Percentiles rank a stretch among this genome's conserved stretches.
These are phyloP conservation scores for Tubosaeta brunneosetosa DNA, from an alignment of 768 basidiomycete genomes.

Conservation along the genomic window DNA sequence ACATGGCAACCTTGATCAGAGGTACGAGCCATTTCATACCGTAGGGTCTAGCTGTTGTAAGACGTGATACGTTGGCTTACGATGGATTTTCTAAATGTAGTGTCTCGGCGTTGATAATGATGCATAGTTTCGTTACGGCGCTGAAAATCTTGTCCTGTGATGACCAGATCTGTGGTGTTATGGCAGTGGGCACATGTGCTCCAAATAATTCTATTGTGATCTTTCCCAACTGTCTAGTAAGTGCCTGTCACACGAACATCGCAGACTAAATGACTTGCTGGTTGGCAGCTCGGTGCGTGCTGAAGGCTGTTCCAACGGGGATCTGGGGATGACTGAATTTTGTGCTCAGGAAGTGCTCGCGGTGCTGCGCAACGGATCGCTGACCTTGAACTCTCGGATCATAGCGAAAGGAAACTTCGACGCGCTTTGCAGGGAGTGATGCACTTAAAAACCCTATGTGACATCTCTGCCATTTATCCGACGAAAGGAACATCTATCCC, in stretches of 20 bases:
- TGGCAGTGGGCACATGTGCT: background rate
- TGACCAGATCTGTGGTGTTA: background rate
- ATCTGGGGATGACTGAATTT: background rate
- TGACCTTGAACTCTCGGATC: slow-evolving; percentile 4
- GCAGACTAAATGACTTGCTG: background rate
- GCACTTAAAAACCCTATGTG: slow-evolving; percentile 1
- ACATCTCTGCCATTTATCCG: background rate
- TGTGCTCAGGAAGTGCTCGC: background rate
- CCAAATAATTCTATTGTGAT: background rate
- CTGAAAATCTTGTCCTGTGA: background rate
- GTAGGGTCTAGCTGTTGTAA: background rate
- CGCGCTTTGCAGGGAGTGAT: background rate
- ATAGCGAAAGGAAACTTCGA: background rate
- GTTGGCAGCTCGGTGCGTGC: background rate
- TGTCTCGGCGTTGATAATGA: slow-evolving; percentile 8
- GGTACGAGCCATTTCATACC: background rate
- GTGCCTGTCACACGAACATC: background rate
- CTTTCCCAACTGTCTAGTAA: background rate
- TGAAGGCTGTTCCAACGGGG: background rate
- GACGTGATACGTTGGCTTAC: background rate
- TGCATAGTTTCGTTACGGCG: slow-evolving; percentile 4
- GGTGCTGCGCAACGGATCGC: slow-evolving; percentile 2
- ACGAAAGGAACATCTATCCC: background rate
- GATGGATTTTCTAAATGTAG: background rate
- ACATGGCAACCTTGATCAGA: background rate